Conservation (phyloP, 495 filamentous ascomycete genomes). For the Tuber borchii region DNA sequence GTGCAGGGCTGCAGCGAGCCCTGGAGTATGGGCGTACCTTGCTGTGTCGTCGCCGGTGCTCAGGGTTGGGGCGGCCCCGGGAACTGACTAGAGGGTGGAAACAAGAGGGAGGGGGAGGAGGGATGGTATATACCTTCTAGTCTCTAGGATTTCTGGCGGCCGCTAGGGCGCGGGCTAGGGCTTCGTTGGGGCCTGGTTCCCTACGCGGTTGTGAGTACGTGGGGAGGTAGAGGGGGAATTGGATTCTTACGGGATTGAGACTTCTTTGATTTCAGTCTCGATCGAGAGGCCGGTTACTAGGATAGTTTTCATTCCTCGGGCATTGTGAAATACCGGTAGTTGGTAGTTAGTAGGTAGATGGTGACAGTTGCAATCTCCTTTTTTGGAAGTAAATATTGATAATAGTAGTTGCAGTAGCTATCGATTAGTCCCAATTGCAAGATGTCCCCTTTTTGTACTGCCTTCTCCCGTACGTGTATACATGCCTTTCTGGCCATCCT, state of each 20-base stretch:
- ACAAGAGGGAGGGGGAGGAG: too few relatives aligned
- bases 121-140: conserved; percentile 52
- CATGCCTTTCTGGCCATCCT: not conserved
- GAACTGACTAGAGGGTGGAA: not conserved
- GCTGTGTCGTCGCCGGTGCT: conserved; percentile 48
- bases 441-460: not conserved
- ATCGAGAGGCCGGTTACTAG: conserved; percentile 11
- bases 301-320: conserved; percentile 15
- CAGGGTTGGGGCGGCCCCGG: not conserved
- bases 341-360: not conserved
- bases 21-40: conserved; percentile 44
- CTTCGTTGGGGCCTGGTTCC: conserved; percentile 46
- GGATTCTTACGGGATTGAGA: conserved; percentile 22
- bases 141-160: conserved; percentile 74
- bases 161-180: conserved; percentile 65
- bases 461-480: not conserved
- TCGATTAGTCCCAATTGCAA: not conserved
- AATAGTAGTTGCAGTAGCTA: not conserved
- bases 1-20: conserved; percentile 45
- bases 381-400: not conserved
- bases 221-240: too few relatives aligned
- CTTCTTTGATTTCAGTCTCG: conserved; percentile 8
- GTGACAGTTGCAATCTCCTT: not conserved
- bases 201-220: conserved; percentile 8
- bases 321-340: conserved; percentile 16